phyloP scores from a whole-genome alignment of 805 yeast genomes.

The Huiozyma sinensis region DNA sequence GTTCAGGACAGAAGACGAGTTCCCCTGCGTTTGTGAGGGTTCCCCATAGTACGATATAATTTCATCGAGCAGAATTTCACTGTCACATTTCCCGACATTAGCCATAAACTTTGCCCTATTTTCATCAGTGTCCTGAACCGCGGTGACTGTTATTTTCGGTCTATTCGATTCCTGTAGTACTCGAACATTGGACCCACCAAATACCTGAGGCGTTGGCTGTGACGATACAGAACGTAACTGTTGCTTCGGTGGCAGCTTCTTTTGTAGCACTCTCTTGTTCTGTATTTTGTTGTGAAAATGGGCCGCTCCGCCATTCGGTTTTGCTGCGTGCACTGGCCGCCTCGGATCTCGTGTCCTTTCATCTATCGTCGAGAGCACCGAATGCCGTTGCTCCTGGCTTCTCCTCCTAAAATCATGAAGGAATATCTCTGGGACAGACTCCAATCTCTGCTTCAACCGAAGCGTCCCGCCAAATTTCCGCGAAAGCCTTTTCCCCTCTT shows the following conservation, averaged over 20 bases:
- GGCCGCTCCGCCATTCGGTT: no score
- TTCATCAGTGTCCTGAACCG: not conserved
- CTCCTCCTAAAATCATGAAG: constrained; percentile 16
- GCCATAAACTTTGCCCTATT: not conserved
- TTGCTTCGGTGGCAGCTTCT: not conserved
- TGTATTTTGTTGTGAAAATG: not conserved
- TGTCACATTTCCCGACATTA: constrained; percentile 6
- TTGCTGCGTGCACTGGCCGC: no score
- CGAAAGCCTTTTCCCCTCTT: constrained; percentile 8
- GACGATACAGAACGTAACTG: not conserved
- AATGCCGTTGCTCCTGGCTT: constrained; percentile 1
- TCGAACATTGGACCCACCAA: no score
- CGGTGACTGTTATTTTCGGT: not conserved
- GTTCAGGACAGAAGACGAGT: constrained; percentile 2
- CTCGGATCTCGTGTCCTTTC: no score
- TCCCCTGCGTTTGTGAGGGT: no score
- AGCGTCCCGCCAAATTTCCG: constrained; percentile 23
- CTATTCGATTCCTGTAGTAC: not conserved
- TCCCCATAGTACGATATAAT: constrained; percentile 17
- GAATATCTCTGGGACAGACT: constrained; percentile 25
- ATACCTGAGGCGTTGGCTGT: no score
- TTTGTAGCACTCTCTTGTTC: constrained; percentile 3
- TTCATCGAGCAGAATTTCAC: constrained; percentile 21
- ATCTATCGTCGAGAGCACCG: no score
- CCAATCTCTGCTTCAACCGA: constrained; percentile 18